Base-by-base conservation (phyloP, 2,329 filamentous ascomycete species). In the Exophiala mesophila region DNA sequence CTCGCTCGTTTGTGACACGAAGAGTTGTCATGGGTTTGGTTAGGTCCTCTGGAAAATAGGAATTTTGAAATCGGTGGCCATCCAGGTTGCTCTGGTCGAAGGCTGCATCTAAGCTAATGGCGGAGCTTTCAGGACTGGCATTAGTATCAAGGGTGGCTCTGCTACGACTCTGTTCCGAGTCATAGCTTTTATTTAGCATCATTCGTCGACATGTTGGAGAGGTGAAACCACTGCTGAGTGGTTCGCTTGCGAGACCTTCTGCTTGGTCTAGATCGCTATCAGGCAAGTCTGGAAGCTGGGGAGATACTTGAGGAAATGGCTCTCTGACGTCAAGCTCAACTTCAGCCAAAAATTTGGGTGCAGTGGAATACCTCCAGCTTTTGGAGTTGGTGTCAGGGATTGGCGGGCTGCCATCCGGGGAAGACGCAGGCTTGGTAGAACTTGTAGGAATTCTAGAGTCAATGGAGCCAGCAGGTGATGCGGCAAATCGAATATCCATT, bases 341-440 rank as follows among this genome's bases (percentile, higher is more conserved):
- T 13, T 44, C 48, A 16, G 51, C 49, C 26, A 57, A 18, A 7
- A 45, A 31, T 17, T 34, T 37, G 15, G 53, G 53, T 12, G 48
- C 50, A 12, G 42, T 52, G 8, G 55, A 57, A 44, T 56, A 57
- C 24, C 55, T 47, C 55, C 53, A 57, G 16, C 44, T 33, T 21
- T 43, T 46, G 6, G 24, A 38, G 13, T 37, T 28, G n/a, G 21
- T 15, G 26, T 32, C 20, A 6, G 6, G 10, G 6, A 4, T 19
- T 10, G 7, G 8, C 17, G n/a, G 16, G 9, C 6, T 9, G 34
- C 37, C 44, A 12, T 36, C 38, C n/a, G 38, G 30, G 12, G 16
- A 26, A n/a, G 16, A 9, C 13, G 15, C 7, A 9, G 36, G 13
- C 18, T n/a, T 12, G 7, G 34, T 42, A 5, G 33, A 28, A 37